These are phyloP conservation scores for Pyricularia sp. DNA, from an alignment of 2,329 filamentous ascomycete species.

Conservation along the genomic window DNA sequence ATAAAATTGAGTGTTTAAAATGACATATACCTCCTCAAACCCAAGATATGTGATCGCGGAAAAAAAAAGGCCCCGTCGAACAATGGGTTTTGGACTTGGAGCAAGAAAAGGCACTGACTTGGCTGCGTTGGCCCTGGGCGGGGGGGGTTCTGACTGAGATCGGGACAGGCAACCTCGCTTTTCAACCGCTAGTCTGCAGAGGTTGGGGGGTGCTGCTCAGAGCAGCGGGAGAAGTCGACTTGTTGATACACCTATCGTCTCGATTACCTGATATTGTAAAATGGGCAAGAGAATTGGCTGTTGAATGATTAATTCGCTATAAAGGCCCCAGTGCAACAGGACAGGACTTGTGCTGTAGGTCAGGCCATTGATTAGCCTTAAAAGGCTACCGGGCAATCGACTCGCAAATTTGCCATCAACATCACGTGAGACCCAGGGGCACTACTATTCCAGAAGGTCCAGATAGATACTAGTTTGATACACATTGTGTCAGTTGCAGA, in stretches of 20 bases:
- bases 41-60: not conserved
- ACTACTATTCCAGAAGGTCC: not conserved
- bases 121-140: not conserved
- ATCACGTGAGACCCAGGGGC: not conserved
- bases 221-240: not conserved
- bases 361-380: not conserved
- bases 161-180: not conserved
- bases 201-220: not conserved
- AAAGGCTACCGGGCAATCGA: not conserved
- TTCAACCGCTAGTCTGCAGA: not conserved
- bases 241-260: not conserved
- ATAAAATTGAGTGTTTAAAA: not conserved
- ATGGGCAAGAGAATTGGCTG: not conserved
- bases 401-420: not conserved
- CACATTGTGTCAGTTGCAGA: not conserved
- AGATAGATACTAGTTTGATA: not conserved
- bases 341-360: not conserved
- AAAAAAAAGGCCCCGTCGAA: not conserved
- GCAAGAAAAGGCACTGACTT: not conserved
- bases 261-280: not conserved
- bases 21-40: not conserved
- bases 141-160: not conserved
- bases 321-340: not conserved
- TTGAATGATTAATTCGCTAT: not conserved
- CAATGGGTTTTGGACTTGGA: not conserved